Conservation (phyloP, 768 basidiomycete genomes). For the Tricholoma furcatifolium region DNA sequence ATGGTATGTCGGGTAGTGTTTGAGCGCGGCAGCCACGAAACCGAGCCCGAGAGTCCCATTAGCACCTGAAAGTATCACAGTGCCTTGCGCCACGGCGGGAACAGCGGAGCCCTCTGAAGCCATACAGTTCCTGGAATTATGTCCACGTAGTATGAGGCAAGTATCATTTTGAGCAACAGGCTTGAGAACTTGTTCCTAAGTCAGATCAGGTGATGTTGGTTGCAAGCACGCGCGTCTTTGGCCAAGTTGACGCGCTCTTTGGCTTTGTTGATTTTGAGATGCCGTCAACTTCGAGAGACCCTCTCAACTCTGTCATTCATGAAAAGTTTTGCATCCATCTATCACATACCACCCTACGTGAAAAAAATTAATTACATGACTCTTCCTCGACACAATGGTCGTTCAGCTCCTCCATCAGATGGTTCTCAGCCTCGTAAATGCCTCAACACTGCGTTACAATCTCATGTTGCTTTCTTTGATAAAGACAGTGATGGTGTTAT, state of each 20-base stretch:
- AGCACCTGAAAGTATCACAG: conserved; percentile 8
- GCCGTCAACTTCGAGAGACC: too few relatives aligned
- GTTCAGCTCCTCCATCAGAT: conserved; percentile 13
- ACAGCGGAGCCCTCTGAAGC: too few relatives aligned
- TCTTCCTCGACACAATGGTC: conserved; percentile 8
- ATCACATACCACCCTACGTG: conserved; percentile 13
- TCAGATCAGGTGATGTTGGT: too few relatives aligned
- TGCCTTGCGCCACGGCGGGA: conserved; percentile 2
- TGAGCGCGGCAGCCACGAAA: neutral
- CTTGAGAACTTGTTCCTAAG: too few relatives aligned
- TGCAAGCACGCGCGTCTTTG: too few relatives aligned
- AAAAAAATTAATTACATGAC: conserved; percentile 7
- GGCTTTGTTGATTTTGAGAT: neutral
- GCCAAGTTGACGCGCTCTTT: conserved; percentile 2
- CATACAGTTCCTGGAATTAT: too few relatives aligned
- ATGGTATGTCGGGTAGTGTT: neutral
- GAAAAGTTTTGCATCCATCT: conserved; percentile 15
- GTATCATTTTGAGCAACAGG: too few relatives aligned
- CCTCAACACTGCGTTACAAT: conserved; percentile 37
- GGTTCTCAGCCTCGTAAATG: conserved; percentile 13
- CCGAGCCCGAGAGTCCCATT: conserved; percentile 10
- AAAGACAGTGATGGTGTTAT: conserved; percentile 43
- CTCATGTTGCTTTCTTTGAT: conserved; percentile 47
- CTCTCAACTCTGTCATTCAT: neutral
- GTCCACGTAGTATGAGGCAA: neutral